Evolutionary conservation across 2,329 filamentous ascomycete genomes (phyloP).

Genomic region (Xylaria sp.): DNA sequence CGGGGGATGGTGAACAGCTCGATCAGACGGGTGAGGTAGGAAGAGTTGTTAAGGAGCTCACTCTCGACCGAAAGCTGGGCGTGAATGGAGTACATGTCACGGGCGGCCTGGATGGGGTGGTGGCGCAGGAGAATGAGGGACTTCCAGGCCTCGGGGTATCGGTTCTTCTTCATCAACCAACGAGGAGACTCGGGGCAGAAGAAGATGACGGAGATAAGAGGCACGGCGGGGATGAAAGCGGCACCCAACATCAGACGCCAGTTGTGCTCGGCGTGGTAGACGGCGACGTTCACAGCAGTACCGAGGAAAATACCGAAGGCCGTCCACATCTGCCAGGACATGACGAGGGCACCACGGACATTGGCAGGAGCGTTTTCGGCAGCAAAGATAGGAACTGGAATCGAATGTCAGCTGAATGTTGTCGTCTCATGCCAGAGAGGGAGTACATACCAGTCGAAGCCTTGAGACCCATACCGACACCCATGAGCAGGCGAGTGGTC

Average conservation of each 20-base stretch:
- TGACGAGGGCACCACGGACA: conserved; percentile 70
- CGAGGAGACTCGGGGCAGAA: conserved; percentile 62
- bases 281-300: conserved; percentile 54
- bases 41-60: conserved; percentile 44
- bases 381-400: conserved; percentile 63
- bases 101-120: conserved; percentile 51
- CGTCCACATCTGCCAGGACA: conserved; percentile 75
- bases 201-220: conserved; percentile 56
- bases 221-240: conserved; percentile 55
- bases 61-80: conserved; percentile 58
- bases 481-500: conserved; percentile 64
- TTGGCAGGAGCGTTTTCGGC: conserved; percentile 66
- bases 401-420: conserved; percentile 3
- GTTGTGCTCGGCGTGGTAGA: conserved; percentile 34
- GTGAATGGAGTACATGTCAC: conserved; percentile 60
- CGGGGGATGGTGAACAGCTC: conserved; percentile 66
- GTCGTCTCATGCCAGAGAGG: background rate
- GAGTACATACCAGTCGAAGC: conserved; percentile 50
- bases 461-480: conserved; percentile 73
- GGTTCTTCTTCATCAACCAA: conserved; percentile 62
- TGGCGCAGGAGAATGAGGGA: conserved; percentile 50
- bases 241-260: conserved; percentile 46
- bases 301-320: conserved; percentile 56
- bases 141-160: conserved; percentile 55
- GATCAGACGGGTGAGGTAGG: conserved; percentile 56